Conservation (phyloP, 345 rosid genomes). For the Salix brachista region DNA sequence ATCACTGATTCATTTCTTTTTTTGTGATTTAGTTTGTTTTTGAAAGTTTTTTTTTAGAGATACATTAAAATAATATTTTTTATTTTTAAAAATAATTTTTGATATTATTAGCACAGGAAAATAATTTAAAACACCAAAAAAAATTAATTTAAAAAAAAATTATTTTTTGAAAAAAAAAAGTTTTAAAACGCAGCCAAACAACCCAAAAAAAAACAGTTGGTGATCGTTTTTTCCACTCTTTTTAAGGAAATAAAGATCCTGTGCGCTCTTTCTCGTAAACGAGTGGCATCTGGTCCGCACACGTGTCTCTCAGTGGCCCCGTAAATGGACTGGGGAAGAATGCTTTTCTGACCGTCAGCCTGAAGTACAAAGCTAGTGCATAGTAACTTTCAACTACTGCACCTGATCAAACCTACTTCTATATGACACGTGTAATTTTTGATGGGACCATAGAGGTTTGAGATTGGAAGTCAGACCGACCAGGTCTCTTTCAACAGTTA, state of each 20-base stretch:
- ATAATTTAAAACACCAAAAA: no score
- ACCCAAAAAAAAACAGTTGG: slow-evolving; percentile 8
- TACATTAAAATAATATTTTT: no score
- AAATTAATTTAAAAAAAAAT: no score
- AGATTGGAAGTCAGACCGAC: background rate
- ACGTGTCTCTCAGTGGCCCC: slow-evolving; percentile 5
- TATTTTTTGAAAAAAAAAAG: no score
- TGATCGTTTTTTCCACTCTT: slow-evolving; percentile 14
- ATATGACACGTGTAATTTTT: background rate
- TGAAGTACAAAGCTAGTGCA: background rate
- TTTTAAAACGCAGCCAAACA: no score
- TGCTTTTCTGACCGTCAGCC: background rate
- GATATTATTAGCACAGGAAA: no score
- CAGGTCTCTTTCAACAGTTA: background rate
- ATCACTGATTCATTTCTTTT: background rate
- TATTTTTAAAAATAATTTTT: no score
- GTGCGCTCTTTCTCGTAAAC: background rate
- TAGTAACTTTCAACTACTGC: background rate
- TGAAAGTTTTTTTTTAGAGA: background rate
- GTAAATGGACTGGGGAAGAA: background rate
- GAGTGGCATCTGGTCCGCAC: slow-evolving; percentile 1
- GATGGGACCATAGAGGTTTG: background rate
- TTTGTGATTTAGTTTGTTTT: background rate
- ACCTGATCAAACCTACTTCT: no score
- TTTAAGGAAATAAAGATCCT: background rate